These are phyloP conservation scores for Penicillium olsonii DNA, from an alignment of 2,329 filamentous ascomycete species.

Conservation along the genomic window DNA sequence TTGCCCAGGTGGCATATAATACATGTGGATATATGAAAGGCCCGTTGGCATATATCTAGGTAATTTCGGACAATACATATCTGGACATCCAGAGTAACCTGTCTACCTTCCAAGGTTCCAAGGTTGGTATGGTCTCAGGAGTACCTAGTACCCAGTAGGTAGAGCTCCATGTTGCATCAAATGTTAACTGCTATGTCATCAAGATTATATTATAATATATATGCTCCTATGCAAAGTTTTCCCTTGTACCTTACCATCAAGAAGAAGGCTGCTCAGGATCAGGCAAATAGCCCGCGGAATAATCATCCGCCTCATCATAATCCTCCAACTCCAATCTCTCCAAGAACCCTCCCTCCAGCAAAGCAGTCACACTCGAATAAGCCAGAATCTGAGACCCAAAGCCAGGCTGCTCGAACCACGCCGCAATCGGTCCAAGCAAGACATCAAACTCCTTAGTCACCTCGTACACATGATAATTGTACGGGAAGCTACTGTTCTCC, in stretches of 20 bases:
- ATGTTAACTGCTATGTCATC: too few relatives aligned
- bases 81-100: too few relatives aligned
- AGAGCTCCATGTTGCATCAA: too few relatives aligned
- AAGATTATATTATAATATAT: too few relatives aligned
- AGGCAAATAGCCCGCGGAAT: conserved; percentile 20
- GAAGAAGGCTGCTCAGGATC: conserved; percentile 10
- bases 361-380: conserved; percentile 28
- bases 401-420: conserved; percentile 55
- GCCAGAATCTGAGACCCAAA: conserved; percentile 44
- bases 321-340: conserved; percentile 22
- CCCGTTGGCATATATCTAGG: too few relatives aligned
- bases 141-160: too few relatives aligned
- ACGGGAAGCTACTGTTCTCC: conserved; percentile 41
- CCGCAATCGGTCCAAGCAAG: conserved; percentile 48
- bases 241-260: not conserved
- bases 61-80: too few relatives aligned
- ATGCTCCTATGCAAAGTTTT: too few relatives aligned
- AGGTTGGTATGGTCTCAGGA: too few relatives aligned
- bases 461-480: conserved; percentile 53
- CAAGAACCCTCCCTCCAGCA: conserved; percentile 39
- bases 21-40: too few relatives aligned
- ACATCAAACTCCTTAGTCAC: conserved; percentile 46
- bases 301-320: conserved; percentile 27
- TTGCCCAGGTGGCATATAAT: too few relatives aligned
- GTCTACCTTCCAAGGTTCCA: too few relatives aligned